phyloP scores from a whole-genome alignment of 306 rosid genomes.

The Potentilla sterilis region DNA sequence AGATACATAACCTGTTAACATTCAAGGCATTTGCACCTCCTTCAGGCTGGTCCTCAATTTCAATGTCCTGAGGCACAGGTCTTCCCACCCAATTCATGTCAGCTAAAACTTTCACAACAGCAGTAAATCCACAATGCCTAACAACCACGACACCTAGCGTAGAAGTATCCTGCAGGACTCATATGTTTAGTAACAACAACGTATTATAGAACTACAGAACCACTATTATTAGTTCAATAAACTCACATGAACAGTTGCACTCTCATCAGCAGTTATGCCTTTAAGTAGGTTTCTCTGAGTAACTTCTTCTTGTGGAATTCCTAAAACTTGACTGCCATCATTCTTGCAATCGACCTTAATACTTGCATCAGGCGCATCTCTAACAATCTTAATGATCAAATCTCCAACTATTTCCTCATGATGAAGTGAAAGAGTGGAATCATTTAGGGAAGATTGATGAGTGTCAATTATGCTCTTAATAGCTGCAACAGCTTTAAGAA shows the following conservation, averaged over 20 bases:
- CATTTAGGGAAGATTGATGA: constrained; percentile 33
- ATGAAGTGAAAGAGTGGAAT: constrained; percentile 32
- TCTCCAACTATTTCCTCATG: constrained; percentile 74
- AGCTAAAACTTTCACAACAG: constrained; percentile 75
- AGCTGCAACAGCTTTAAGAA: constrained; percentile 71
- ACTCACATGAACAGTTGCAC: constrained; percentile 97
- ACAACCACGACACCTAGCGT: constrained; percentile 83
- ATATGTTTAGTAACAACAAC: constrained; percentile 17
- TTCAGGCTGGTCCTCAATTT: constrained; percentile 92
- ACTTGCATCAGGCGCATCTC: constrained; percentile 81
- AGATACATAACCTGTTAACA: constrained; percentile 66
- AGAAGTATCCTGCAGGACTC: constrained; percentile 68
- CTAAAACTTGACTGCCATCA: constrained; percentile 81
- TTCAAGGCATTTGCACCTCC: constrained; percentile 96
- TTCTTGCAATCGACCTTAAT: constrained; percentile 75
- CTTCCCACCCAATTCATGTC: constrained; percentile 55
- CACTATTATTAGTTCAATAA: constrained; percentile 3
- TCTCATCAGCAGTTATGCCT: constrained; percentile 98
- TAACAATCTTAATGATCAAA: constrained; percentile 64
- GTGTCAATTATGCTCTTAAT: constrained; percentile 52
- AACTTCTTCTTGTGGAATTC: constrained; percentile 61
- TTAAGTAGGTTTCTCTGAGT: constrained; percentile 86
- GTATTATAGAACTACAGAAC: constrained; percentile 13
- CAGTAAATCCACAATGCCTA: constrained; percentile 91
- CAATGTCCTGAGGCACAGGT: constrained; percentile 60